These are phyloP conservation scores for Senna siamea DNA, from an alignment of 306 rosid species.

Conservation along the genomic window DNA sequence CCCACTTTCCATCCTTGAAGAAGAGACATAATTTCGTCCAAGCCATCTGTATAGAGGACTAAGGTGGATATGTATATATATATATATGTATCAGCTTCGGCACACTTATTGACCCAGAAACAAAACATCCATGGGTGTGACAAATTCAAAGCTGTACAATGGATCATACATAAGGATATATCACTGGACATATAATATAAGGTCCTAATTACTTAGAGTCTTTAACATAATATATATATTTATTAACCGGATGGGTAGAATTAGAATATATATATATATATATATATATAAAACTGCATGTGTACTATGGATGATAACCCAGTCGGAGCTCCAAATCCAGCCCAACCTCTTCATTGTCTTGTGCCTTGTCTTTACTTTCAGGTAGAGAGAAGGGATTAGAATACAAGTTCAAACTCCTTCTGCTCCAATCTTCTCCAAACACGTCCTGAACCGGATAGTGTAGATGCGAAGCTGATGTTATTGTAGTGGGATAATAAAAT, in stretches of 20 bases:
- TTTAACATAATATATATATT: too few species aligned
- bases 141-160: conserved; percentile 24
- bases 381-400: conserved; percentile 30
- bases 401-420: conserved; percentile 49
- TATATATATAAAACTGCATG: too few species aligned
- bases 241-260: too few species aligned
- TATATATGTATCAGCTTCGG: neutral
- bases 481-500: conserved; percentile 42
- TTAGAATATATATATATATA: too few species aligned
- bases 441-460: conserved; percentile 32
- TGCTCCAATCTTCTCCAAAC: conserved; percentile 58
- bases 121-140: neutral
- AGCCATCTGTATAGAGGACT: conserved; percentile 13
- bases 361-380: conserved; percentile 37
- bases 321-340: conserved; percentile 95
- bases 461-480: conserved; percentile 42
- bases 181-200: conserved; percentile 13
- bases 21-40: conserved; percentile 29
- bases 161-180: neutral
- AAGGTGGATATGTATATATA: too few species aligned
- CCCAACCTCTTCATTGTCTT: conserved; percentile 49
- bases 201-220: neutral
- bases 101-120: neutral
- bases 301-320: conserved; percentile 63
- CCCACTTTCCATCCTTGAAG: conserved; percentile 21